These are phyloP conservation scores for Erysiphe neolycopersici DNA, from an alignment of 2,329 filamentous ascomycete genomes.

Conservation along the genomic window DNA sequence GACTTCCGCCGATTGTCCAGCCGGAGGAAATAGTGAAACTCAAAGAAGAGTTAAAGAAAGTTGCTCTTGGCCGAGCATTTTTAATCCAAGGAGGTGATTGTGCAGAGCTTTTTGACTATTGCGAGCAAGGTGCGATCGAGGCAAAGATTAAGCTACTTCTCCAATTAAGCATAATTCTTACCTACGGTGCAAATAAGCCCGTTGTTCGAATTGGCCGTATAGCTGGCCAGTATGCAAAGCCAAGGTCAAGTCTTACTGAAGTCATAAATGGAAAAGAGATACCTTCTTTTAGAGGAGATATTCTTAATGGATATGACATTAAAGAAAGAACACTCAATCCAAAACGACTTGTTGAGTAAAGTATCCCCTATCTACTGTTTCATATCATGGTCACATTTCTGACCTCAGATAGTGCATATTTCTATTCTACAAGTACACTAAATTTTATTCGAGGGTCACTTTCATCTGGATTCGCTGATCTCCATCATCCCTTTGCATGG, in stretches of 20 bases:
- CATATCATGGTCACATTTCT: background rate
- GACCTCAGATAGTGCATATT: conserved; percentile 43
- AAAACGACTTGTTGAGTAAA: conserved; percentile 44
- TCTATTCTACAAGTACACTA: conserved; percentile 78
- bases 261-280: conserved; percentile 53
- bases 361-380: background rate
- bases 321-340: conserved; percentile 64
- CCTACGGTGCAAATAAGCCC: conserved; percentile 59
- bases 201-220: conserved; percentile 89
- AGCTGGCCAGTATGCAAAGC: conserved; percentile 95
- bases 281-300: conserved; percentile 81
- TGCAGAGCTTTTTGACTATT: conserved; percentile 93
- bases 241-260: conserved; percentile 69
- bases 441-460: conserved; percentile 78
- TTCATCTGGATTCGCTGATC: conserved; percentile 68
- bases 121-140: conserved; percentile 66
- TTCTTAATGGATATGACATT: conserved; percentile 64
- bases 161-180: conserved; percentile 89
- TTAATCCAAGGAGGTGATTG: conserved; percentile 91
- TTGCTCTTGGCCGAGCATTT: conserved; percentile 75
- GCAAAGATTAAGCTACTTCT: conserved; percentile 89
- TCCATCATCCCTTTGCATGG: conserved; percentile 89
- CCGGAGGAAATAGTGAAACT: conserved; percentile 57
- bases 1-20: conserved; percentile 53
- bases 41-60: conserved; percentile 54